phyloP scores from a whole-genome alignment of 2,329 filamentous ascomycete genomes.

The Aspergillus pseudoviridinutans region DNA sequence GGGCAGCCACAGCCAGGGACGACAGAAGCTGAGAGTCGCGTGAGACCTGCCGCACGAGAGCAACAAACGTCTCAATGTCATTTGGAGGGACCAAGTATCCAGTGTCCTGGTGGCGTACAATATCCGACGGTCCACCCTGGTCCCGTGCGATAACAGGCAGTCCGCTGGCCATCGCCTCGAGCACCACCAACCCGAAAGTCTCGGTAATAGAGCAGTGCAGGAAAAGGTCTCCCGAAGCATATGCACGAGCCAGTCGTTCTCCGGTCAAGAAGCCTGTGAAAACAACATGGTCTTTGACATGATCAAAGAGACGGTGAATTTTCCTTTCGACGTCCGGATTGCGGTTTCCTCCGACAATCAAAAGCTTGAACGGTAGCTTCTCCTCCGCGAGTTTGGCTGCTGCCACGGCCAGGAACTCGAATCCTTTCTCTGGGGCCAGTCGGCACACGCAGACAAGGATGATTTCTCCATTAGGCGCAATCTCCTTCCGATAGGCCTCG shows the following conservation, averaged over 20 bases:
- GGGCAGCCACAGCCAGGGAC: conserved; percentile 47
- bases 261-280: conserved; percentile 65
- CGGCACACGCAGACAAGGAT: conserved; percentile 65
- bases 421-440: conserved; percentile 67
- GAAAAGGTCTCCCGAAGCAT: conserved; percentile 66
- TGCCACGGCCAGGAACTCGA: conserved; percentile 60
- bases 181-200: conserved; percentile 66
- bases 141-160: conserved; percentile 66
- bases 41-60: conserved; percentile 49
- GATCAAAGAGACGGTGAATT: conserved; percentile 57
- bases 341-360: conserved; percentile 65
- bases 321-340: conserved; percentile 60
- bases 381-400: conserved; percentile 52
- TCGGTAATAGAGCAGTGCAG: conserved; percentile 68
- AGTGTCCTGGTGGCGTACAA: conserved; percentile 55
- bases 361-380: conserved; percentile 58
- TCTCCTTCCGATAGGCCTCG: conserved; percentile 48
- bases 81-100: conserved; percentile 59
- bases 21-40: conserved; percentile 43
- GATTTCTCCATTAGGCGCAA: conserved; percentile 60
- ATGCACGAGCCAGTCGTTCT: conserved; percentile 59
- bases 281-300: conserved; percentile 54
- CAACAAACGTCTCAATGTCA: conserved; percentile 58
- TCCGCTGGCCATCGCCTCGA: conserved; percentile 68
- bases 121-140: conserved; percentile 66